Evolutionary conservation across 352 stramenopile species (phyloP), one percentile per base, ranked within the genome.

Genomic region (Globisporangium alternatum): DNA sequence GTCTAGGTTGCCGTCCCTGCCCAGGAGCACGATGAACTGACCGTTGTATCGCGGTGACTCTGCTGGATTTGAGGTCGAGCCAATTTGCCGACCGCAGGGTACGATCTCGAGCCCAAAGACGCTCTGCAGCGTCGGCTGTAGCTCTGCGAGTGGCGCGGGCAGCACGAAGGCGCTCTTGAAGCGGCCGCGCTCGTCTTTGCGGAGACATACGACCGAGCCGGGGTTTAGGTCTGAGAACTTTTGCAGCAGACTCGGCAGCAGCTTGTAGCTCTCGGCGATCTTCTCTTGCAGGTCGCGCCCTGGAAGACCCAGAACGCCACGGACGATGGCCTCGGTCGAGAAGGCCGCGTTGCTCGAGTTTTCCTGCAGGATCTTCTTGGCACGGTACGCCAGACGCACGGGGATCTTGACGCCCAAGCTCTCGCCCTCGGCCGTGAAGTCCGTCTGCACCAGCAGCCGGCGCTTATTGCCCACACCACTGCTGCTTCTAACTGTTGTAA

Each of bases 211-310:
- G 8, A 69, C 81, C 0, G 85, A 91, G 1, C 75, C 79, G 10
- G 83, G 76, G 60, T 94, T 94, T 65, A 90, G 89, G 54, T 79
- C 83, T 9, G 67, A 71, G 64, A 90, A 92, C 6, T 81, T 86
- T 41, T 89, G 76, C 9, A 92, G 67, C 25, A 94, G 58, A 37
- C 79, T 90, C 22, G 85, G 81, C 25, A 94, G 86, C 55, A 91
- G 86, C 67, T 91, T 91, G 74, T 94, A 94, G 68, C 82, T 91
- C 57, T 92, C 83, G 0, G 80, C 81, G 25, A 94, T 67, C 52
- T 94, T 83, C 44, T 92, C 83, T 5, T 79, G 86, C 0, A 85
- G 86, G n/a, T 77, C 78, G 0, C 74, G 74, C n/a, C 89, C 82
- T 2, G 90, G 83, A 9, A 94, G 61, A 6, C 77, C 75, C 52